Evolutionary conservation across 805 yeast genomes (phyloP), one percentile per base, ranked within the genome.

Genomic region (Yarrowia sp.): DNA sequence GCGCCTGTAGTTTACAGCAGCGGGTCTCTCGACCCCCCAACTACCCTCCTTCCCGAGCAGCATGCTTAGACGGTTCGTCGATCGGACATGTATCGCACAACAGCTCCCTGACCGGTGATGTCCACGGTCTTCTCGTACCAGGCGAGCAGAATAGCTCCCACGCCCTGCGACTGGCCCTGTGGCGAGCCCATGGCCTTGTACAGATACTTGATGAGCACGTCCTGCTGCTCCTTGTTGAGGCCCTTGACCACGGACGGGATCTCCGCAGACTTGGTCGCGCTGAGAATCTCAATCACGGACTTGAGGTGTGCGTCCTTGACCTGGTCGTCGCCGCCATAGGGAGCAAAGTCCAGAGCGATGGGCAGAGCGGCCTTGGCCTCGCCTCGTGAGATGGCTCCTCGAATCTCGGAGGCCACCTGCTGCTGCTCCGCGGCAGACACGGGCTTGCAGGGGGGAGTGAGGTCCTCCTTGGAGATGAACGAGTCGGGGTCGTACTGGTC

Each of bases 41-140:
- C 13, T 14, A 8, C 44, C 44, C 31, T 27, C 29, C 29, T n/a
- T n/a, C n/a, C n/a, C n/a, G n/a, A n/a, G n/a, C n/a, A n/a, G n/a
- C n/a, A n/a, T n/a, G n/a, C 12, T 32, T 73, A 89, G 32, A 90
- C 86, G 5, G 90, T 82, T 72, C 94, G 82, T 76, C 96, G 84
- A 75, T 93, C 98, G 42, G 90, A 83, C 74, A 91, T 80, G 73
- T 84, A 91, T 68, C 97, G 84, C 56, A 88, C 88, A 67, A 94
- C 86, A 42, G 96, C 88, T 12, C 96, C 97, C 71, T 87, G 85
- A 18, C 98, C 98, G 14, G 92, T 83, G 19, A 82, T 76, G 65
- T 87, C 96, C 35, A 90, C 85, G 18, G 93, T 83, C 75, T 90
- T 91, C 68, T 93, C 97, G 71, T 87, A 90, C 99, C 99, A 94